A percentile compares a stretch with the other conserved stretches of the same genome.
These are phyloP conservation scores for Cudoniella acicularis DNA, from an alignment of 495 filamentous ascomycete species.

Conservation along the genomic window DNA sequence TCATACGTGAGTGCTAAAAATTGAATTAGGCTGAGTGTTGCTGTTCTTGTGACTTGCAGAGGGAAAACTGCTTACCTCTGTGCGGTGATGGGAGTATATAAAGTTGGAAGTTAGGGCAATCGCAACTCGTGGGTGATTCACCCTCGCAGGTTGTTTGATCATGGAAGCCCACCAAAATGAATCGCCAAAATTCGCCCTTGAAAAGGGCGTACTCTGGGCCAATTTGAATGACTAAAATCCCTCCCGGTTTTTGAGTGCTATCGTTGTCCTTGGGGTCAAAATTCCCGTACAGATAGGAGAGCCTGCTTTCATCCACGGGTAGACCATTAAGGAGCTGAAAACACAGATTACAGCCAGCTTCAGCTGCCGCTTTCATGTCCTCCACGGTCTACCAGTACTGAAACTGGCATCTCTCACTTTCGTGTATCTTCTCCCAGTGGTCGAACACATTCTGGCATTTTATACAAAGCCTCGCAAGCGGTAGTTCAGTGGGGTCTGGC, in stretches of 20 bases:
- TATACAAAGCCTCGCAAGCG: background rate
- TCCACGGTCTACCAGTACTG: background rate
- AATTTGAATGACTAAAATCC: too few relatives aligned
- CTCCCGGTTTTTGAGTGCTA: too few relatives aligned
- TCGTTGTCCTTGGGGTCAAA: background rate
- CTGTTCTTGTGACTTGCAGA: background rate
- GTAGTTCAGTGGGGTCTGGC: too few relatives aligned
- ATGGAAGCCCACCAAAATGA: too few relatives aligned
- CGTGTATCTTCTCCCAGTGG: background rate
- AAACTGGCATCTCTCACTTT: background rate
- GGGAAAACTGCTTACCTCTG: too few relatives aligned
- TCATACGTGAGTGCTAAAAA: background rate
- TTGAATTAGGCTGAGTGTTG: background rate
- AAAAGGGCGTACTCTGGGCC: too few relatives aligned
- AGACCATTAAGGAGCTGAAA: background rate
- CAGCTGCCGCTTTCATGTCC: background rate
- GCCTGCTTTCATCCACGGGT: background rate
- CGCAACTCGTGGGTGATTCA: too few relatives aligned
- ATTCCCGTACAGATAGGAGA: background rate
- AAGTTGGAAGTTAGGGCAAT: too few relatives aligned
- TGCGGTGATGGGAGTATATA: too few relatives aligned
- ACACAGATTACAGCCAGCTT: background rate
- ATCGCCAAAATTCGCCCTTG: too few relatives aligned
- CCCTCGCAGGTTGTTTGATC: too few relatives aligned
- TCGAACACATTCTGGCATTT: background rate